These are phyloP conservation scores for Helicocarpus griseus DNA, from an alignment of 2,329 filamentous ascomycete genomes.

Conservation along the genomic window DNA sequence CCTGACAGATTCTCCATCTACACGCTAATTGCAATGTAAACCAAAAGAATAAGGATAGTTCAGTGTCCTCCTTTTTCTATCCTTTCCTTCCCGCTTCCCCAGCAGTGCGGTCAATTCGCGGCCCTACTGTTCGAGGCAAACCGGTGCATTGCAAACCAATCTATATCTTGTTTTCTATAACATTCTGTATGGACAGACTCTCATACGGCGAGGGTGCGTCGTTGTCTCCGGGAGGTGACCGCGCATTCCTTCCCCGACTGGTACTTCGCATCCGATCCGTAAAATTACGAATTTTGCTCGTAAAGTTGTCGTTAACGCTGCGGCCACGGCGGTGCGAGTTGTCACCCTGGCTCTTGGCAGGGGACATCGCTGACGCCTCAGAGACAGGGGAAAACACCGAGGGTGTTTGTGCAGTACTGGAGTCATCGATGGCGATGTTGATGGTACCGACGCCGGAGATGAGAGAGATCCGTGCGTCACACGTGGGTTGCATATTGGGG, in stretches of 20 bases:
- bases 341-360: slow-evolving; percentile 27
- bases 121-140: background rate
- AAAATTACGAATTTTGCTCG: slow-evolving; percentile 44
- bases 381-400: slow-evolving; percentile 27
- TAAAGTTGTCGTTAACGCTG: slow-evolving; percentile 49
- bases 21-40: background rate
- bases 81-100: background rate
- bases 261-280: slow-evolving; percentile 51
- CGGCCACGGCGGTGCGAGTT: slow-evolving; percentile 40
- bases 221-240: slow-evolving; percentile 29
- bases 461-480: slow-evolving; percentile 18
- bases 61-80: background rate
- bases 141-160: no score
- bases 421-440: slow-evolving; percentile 32
- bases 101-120: background rate
- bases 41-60: background rate
- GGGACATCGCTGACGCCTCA: slow-evolving; percentile 17
- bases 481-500: slow-evolving; percentile 5
- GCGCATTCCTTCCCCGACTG: slow-evolving; percentile 41
- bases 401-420: slow-evolving; percentile 22
- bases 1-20: background rate
- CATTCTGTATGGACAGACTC: slow-evolving; percentile 16
- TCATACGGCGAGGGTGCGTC: slow-evolving; percentile 22
- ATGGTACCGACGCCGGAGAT: slow-evolving; percentile 31
- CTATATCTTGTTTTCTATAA: slow-evolving; percentile 10